Base-by-base conservation (phyloP, 1,284 basidiomycete species). In the Moesziomyces sp. region DNA sequence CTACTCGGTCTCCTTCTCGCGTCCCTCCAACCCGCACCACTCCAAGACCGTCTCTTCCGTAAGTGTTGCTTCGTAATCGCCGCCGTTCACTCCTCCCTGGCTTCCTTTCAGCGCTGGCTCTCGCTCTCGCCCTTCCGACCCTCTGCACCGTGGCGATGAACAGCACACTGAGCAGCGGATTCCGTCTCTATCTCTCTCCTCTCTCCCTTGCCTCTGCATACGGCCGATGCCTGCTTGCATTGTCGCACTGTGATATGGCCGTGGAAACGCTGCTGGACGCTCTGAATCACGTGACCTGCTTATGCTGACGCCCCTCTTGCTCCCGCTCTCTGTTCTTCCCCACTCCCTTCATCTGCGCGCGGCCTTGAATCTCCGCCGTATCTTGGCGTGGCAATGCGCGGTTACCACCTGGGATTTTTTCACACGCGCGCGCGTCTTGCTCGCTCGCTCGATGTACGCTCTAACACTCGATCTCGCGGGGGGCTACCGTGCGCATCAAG, bases 11-110 rank as follows among this genome's bases (percentile, higher is more conserved):
- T 44, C 52, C 40, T 82, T 83, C 53, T 48, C 56, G 45, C 58
- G 77, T 21, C 81, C 82, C 0, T 52, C 47, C 38, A 74, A 83
- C 65, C 80, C 81, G 23, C 77, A 79, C 52, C 46, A 54, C 21
- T 77, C 71, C 24, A 43, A 51, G 34, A 61, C 74, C 7, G 46
- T 54, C 43, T 61, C 70, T 45, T 71, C 70, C 21, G 72, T 75
- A 70, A 75, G 72, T 75, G 19, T 16, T 44, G 13, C 28, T 30
- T 11, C 6, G n/a, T 26, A 21, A 21, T 35, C n/a, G 38, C 50
- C 34, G n/a, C n/a, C n/a, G n/a, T 46, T 19, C 46, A 16, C 7
- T 52, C 43, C 21, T 26, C 8, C 38, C 46, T 28, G n/a, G n/a
- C n/a, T n/a, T n/a, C n/a, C n/a, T n/a, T n/a, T n/a, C 21, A 21